Base-by-base conservation (phyloP, 2,329 filamentous ascomycete species). In the Cercospora berteroae region DNA sequence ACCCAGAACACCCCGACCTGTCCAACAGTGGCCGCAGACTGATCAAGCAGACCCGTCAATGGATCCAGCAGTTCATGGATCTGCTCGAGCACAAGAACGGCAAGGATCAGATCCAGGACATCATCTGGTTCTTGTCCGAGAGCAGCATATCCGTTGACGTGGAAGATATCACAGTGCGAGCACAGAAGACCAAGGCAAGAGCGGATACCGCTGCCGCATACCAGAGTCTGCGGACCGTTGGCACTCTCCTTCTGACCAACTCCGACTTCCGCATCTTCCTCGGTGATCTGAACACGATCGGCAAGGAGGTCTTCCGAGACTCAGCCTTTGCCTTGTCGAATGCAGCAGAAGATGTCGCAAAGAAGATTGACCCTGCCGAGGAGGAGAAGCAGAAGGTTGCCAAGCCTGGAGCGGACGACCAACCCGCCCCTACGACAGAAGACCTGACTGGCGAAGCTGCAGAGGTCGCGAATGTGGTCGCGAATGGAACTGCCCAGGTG, bases 261-360 rank as follows among this genome's bases (percentile, higher is more conserved):
- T 89, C 90, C 0, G 93, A 97, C 74, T 97, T 98, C 78, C 89
- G 94, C 44, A 84, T 94, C 6, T 93, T 98, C 74, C 82, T 97
- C 55, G 87, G 89, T 10, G 94, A 98, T 74, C 80, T 97, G 48
- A 88, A 89, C 56, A 89, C 89, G 0, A 86, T 97, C 57, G 91
- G 90, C 12, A 88, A 91, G 50, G 90, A 97, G 76, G 89, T 98
- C 0, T 93, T 97, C 77, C 89, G 88, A 61, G 94, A 97, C 74
- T 93, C 93, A 2, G 92, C 93, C 0, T 89, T 92, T 69, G 90
- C 91, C 0, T 78, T 97, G 5, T 92, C 93, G 0, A 85, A 89
- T 16, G 90, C 89, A 1, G 93, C 94, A 0, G 87, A 90, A 70
- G 83, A 92, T 69, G 89, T 90, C 0, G 93, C 88, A 2, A 87